Evolutionary conservation across 306 rosid species (phyloP), one percentile per base, ranked within the genome.

Genomic region (Fragaria iinumae): DNA sequence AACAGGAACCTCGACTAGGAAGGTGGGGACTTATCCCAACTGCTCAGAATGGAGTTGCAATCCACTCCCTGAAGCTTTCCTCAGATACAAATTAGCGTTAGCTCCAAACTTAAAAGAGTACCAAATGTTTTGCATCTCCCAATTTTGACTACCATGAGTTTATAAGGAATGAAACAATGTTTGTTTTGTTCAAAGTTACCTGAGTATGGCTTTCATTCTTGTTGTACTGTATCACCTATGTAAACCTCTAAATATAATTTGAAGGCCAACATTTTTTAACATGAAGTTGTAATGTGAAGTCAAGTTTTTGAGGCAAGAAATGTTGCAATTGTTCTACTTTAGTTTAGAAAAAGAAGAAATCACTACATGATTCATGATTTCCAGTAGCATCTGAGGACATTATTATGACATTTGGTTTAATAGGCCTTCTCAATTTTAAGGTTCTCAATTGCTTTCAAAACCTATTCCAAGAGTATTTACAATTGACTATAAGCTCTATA

Each of bases 1-100:
- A 41, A 72, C 96, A 91, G 98, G 98, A 92, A 82, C 97, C 98
- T 73, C 96, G 97, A 32, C 83, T 95, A 3, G 98, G 98, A 83
- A 88, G 95, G 82, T 92, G 97, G 97, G 97, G 97, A 49, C 74
- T 74, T 13, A 74, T 70, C 65, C 72, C 79, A 7, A 85, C 81
- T 62, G 93, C 97, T 72, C 88, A 77, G 25, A 95, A 95, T 52
- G 97, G 97, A 75, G 83, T 95, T 70, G 88, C 91, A 50, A 72
- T 95, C 82, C 93, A 92, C 79, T 80, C 86, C 50, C 90, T 95
- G 4, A 78, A 87, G 77, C 88, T 89, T 47, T 84, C 87, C 7
- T 88, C 83, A 83, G 80, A 85, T 59, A 80, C 77, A 77, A 67
- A 71, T 47, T 47, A 78, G 49, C 48, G 64, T 23, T 84, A 71